Percentiles rank a stretch among this genome's conserved stretches.
These are phyloP conservation scores for Clitopilus hobsonii DNA, from an alignment of 768 basidiomycete species.

Conservation along the genomic window DNA sequence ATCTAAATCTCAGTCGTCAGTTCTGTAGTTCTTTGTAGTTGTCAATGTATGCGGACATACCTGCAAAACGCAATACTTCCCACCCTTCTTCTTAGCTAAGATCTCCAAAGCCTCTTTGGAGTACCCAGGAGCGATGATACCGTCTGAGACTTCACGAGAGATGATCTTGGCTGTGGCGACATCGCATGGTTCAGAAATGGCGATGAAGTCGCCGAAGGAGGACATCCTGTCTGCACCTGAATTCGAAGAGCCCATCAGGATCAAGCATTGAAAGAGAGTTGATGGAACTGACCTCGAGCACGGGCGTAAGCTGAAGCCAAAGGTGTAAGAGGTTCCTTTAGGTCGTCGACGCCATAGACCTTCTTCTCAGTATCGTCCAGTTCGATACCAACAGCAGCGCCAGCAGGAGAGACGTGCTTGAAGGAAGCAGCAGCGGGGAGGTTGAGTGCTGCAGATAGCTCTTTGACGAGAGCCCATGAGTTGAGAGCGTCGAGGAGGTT, in stretches of 20 bases:
- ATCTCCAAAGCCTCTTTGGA: constrained; percentile 83
- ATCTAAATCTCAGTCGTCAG: constrained; percentile 53
- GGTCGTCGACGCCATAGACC: constrained; percentile 94
- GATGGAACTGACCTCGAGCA: constrained; percentile 65
- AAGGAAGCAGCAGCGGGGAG: constrained; percentile 98
- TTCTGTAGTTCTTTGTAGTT: too few relatives aligned
- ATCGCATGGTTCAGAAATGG: constrained; percentile 89
- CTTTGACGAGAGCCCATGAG: constrained; percentile 93
- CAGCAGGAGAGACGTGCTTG: constrained; percentile 99
- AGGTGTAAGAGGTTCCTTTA: constrained; percentile 84
- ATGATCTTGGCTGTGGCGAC: constrained; percentile 94
- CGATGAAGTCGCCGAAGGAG: constrained; percentile 98
- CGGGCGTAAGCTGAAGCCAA: constrained; percentile 93
- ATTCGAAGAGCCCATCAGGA: constrained; percentile 5
- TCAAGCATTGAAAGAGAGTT: background rate
- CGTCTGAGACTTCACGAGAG: constrained; percentile 98
- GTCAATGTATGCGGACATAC: too few relatives aligned
- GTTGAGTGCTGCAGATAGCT: constrained; percentile 79
- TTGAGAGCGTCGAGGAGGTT: constrained; percentile 97
- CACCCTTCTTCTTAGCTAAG: constrained; percentile 92
- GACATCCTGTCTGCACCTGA: constrained; percentile 98
- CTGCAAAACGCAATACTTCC: constrained; percentile 97
- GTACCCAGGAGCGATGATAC: constrained; percentile 96
- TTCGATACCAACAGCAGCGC: constrained; percentile 87
- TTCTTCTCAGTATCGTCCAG: constrained; percentile 83